Conservation (phyloP, 2,329 filamentous ascomycete species). For the Talaromyces albobiverticillius region DNA sequence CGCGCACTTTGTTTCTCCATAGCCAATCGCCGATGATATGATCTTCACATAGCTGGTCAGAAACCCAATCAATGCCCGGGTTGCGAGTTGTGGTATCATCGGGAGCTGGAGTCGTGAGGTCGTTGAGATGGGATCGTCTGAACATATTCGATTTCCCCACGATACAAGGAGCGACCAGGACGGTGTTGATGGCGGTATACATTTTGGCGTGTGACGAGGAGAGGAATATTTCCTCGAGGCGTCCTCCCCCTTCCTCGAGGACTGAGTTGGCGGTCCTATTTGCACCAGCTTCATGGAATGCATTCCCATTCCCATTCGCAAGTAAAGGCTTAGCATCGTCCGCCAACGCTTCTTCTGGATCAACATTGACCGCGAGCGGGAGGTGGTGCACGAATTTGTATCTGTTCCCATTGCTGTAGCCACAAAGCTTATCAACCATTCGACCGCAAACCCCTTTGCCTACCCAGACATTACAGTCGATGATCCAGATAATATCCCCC, state of each 20-base stretch:
- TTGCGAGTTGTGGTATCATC: constrained; percentile 41
- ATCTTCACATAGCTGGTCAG: constrained; percentile 94
- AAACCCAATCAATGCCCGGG: constrained; percentile 87
- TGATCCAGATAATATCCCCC: constrained; percentile 86
- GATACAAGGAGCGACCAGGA: constrained; percentile 85
- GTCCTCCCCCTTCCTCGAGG: constrained; percentile 63
- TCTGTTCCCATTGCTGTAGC: constrained; percentile 45
- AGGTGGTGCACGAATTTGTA: constrained; percentile 96
- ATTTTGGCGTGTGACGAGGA: constrained; percentile 93
- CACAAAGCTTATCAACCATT: constrained; percentile 85
- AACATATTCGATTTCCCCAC: constrained; percentile 99
- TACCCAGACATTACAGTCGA: constrained; percentile 97
- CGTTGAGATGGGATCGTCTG: constrained; percentile 81
- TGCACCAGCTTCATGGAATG: background rate
- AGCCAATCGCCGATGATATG: constrained; percentile 91
- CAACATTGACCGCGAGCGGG: constrained; percentile 79
- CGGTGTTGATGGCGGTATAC: constrained; percentile 94
- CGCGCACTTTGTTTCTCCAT: constrained; percentile 58
- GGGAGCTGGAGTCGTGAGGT: constrained; percentile 58
- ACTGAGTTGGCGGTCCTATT: constrained; percentile 26
- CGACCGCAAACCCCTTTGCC: constrained; percentile 72
- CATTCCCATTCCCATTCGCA: constrained; percentile 15
- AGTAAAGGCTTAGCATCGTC: constrained; percentile 28
- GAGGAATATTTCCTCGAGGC: constrained; percentile 93
- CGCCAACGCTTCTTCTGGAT: constrained; percentile 24